Evolutionary conservation across 176 grass and related monocot species (phyloP), one percentile per base, ranked within the genome.

Genomic region (Oryza australiensis): DNA sequence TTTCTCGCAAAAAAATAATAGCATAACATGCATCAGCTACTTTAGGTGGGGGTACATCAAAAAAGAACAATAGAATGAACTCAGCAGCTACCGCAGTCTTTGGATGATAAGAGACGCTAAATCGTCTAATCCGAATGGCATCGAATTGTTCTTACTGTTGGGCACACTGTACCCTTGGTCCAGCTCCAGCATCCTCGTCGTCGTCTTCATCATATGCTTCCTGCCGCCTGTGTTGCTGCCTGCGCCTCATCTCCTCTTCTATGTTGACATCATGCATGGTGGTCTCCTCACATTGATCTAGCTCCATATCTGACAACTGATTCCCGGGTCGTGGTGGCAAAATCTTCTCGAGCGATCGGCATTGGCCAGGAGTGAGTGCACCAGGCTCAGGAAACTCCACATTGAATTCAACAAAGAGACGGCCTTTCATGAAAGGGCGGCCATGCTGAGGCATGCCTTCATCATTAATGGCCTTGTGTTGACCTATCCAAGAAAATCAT

Each of bases 391-490:
- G 93, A 81, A 99, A 96, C 68, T 94, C 85, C 0, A 99, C 91
- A 7, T 80, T 92, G 86, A 99, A 99, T 75, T 96, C 84, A 42
- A 99, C 87, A 69, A 87, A 99, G 30, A 99, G 83, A 22, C 87
- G 82, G 0, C 93, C 97, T 72, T 99, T 99, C 91, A 96, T 96
- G 89, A 94, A 99, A 9, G 93, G 93, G 7, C 91, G 89, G 5
- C 91, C 89, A 68, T 91, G 93, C 66, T 96, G 87, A 28, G 97
- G 97, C 97, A 99, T 96, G 5, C 97, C 97, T 81, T 99, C 93
- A 2, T 99, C 97, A 65, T 99, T 90, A 40, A 96, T 94, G 43
- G 89, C 97, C 84, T 96, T 94, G 73, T 88, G 83, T 88, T 96
- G 93, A 48, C 89, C 89, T 99, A 80, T 82, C 73, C 67, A 40